Conservation (phyloP, 192 early-diverging fungal genomes). For the Thoreauomyces humboldtii region DNA sequence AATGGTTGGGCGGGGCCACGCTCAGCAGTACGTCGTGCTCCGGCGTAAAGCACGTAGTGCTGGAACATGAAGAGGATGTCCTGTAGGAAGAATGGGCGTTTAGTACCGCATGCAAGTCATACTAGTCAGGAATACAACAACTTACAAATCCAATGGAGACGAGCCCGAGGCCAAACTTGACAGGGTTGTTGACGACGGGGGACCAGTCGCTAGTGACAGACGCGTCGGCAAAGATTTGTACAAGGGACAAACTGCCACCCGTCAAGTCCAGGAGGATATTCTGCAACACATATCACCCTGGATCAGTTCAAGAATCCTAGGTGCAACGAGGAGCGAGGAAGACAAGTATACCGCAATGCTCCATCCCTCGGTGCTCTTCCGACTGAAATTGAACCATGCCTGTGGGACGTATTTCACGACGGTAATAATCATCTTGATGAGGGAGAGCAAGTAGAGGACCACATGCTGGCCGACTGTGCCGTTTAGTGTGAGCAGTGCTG, state of each 20-base stretch:
- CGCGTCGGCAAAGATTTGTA: slow-evolving; percentile 77
- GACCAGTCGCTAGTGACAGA: slow-evolving; percentile 57
- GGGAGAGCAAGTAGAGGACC: slow-evolving; percentile 70
- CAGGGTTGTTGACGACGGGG: slow-evolving; percentile 49
- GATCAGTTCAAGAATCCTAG: no score
- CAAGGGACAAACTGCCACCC: slow-evolving; percentile 74
- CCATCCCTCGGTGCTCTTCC: slow-evolving; percentile 86
- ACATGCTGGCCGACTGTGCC: slow-evolving; percentile 49
- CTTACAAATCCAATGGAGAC: slow-evolving; percentile 70
- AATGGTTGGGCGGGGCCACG: no score
- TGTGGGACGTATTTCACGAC: slow-evolving; percentile 66
- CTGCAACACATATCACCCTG: not conserved
- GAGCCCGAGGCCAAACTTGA: slow-evolving; percentile 72
- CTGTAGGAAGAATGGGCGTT: not conserved
- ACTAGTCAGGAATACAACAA: no score
- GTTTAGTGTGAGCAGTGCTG: slow-evolving; percentile 21
- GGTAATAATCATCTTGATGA: slow-evolving; percentile 75
- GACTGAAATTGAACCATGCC: slow-evolving; percentile 66
- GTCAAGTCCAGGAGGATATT: slow-evolving; percentile 86
- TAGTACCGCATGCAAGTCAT: no score
- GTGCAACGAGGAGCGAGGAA: no score
- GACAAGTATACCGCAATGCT: slow-evolving; percentile 55
- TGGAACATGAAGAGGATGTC: slow-evolving; percentile 9
- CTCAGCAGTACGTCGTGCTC: not conserved
- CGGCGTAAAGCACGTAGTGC: slow-evolving; percentile 11